phyloP scores from a whole-genome alignment of 1,284 basidiomycete species.

The Naganishia cerealis region DNA sequence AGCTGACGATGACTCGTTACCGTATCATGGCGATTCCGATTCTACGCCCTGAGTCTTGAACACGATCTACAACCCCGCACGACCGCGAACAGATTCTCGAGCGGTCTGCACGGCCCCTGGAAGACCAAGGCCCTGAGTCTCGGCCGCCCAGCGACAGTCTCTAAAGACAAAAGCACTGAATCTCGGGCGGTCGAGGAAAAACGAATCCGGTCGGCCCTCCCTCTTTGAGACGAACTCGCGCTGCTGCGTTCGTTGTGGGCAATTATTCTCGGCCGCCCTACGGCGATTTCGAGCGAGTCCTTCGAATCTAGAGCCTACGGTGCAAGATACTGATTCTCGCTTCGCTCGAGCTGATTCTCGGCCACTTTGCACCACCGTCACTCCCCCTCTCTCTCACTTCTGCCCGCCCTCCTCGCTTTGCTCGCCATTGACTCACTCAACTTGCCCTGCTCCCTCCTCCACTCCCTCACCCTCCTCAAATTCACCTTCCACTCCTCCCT shows the following conservation, averaged over 20 bases:
- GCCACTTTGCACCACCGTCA: background rate
- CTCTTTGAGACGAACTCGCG: no score
- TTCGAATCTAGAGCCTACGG: background rate
- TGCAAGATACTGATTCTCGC: background rate
- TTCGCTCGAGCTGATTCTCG: background rate
- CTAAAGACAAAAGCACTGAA: background rate
- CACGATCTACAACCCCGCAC: background rate
- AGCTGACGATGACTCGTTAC: slow-evolving; percentile 32
- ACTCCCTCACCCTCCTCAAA: slow-evolving; percentile 46
- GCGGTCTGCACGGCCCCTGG: no score
- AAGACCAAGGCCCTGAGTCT: background rate
- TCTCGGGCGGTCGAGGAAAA: no score
- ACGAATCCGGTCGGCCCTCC: no score
- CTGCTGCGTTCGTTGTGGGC: no score
- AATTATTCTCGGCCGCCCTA: no score
- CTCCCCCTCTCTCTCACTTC: background rate
- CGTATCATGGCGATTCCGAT: slow-evolving; percentile 1
- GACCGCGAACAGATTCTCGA: no score
- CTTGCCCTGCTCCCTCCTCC: slow-evolving; percentile 41
- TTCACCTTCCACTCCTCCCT: slow-evolving; percentile 48
- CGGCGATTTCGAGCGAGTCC: background rate
- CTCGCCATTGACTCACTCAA: slow-evolving; percentile 40
- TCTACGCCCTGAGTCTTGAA: background rate
- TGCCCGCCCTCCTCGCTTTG: background rate
- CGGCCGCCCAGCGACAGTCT: background rate